Evolutionary conservation across 192 early-diverging fungal species (phyloP).

Genomic region (Coemansia interrupta): DNA sequence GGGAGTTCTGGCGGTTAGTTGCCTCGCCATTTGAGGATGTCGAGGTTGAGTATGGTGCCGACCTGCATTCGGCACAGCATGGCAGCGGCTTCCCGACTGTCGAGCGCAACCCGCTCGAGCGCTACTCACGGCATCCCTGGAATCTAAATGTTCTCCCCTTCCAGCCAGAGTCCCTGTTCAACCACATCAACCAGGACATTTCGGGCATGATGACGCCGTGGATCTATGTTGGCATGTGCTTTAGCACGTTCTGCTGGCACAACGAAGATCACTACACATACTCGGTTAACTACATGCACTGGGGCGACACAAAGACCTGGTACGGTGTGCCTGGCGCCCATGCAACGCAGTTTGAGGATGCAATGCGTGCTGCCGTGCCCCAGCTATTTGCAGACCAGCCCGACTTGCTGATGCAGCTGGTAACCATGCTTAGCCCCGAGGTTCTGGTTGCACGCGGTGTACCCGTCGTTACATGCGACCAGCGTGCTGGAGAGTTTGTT

Average conservation of each 20-base stretch:
- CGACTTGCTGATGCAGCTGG: slow-evolving; percentile 89
- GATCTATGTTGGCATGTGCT: slow-evolving; percentile 95
- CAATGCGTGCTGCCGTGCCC: slow-evolving; percentile 74
- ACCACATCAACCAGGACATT: slow-evolving; percentile 87
- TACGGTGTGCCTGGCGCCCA: slow-evolving; percentile 85
- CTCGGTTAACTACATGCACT: slow-evolving; percentile 94
- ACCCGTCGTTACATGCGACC: slow-evolving; percentile 73
- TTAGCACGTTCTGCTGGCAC: slow-evolving; percentile 97
- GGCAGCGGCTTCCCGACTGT: slow-evolving; percentile 87
- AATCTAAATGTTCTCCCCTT: slow-evolving; percentile 87
- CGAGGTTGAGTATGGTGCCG: slow-evolving; percentile 95
- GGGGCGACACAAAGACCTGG: slow-evolving; percentile 98
- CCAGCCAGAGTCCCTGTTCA: slow-evolving; percentile 76
- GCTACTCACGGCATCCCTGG: slow-evolving; percentile 73
- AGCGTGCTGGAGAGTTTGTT: slow-evolving; percentile 89
- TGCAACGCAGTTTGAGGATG: slow-evolving; percentile 78
- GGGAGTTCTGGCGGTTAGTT: slow-evolving; percentile 91
- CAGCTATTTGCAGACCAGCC: slow-evolving; percentile 88
- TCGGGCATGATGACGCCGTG: slow-evolving; percentile 97
- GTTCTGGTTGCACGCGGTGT: slow-evolving; percentile 70
- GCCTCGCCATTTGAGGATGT: slow-evolving; percentile 82
- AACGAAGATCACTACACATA: slow-evolving; percentile 97
- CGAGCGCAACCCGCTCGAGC: slow-evolving; percentile 61
- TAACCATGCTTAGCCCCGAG: slow-evolving; percentile 84
- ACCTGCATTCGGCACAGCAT: slow-evolving; percentile 84